Evolutionary conservation across 2,329 filamentous ascomycete genomes (phyloP).

Genomic region (Rugonectria rugulosa): DNA sequence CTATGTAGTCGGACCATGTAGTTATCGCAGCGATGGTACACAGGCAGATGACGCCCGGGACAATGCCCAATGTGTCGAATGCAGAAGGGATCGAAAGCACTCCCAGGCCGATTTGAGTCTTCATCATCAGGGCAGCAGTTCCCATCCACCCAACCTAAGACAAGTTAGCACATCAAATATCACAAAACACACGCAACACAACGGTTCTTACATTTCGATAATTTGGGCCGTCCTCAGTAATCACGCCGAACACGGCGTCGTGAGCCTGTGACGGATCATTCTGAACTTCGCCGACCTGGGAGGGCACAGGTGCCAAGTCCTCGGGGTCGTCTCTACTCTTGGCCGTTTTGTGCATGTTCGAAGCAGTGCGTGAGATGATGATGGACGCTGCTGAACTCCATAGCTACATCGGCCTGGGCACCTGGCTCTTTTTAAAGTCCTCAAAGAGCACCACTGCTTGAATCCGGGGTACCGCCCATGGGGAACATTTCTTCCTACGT

Average conservation of each 20-base stretch:
- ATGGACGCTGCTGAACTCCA: neutral
- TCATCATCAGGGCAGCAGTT: slow-evolving; percentile 53
- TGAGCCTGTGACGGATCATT: neutral
- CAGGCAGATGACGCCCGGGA: slow-evolving; percentile 54
- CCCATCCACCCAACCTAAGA: slow-evolving; percentile 50
- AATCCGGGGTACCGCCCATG: neutral
- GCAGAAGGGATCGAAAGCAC: slow-evolving; percentile 57
- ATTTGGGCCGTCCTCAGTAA: slow-evolving; percentile 2
- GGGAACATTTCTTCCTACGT: neutral
- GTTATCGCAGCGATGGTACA: slow-evolving; percentile 50
- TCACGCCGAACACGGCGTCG: slow-evolving; percentile 9
- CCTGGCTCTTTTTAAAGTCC: neutral
- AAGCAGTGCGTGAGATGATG: neutral
- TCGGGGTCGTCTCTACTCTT: neutral
- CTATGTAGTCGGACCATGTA: slow-evolving; percentile 56
- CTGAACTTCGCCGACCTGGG: neutral
- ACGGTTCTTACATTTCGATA: slow-evolving; percentile 3
- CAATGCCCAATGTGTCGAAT: slow-evolving; percentile 53
- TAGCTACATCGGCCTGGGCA: neutral
- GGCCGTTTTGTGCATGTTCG: neutral
- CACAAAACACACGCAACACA: neutral
- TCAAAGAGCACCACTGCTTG: neutral
- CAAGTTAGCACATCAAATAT: neutral
- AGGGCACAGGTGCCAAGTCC: neutral
- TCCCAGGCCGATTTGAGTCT: slow-evolving; percentile 53